These are phyloP conservation scores for Biscogniauxia marginata DNA, from an alignment of 2,329 filamentous ascomycete species.

Conservation along the genomic window DNA sequence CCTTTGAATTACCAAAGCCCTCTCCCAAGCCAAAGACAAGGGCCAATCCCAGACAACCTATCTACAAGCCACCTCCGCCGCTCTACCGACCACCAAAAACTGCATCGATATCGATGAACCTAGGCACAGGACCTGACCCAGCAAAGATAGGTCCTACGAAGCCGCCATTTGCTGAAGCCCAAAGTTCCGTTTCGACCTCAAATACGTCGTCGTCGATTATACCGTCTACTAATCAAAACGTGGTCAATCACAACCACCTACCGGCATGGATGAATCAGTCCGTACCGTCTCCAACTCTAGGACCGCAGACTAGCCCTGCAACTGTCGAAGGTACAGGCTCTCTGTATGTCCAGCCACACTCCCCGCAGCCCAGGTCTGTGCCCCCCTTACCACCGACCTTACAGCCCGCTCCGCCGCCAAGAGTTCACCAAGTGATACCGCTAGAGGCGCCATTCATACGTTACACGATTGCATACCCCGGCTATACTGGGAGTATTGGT, in stretches of 20 bases:
- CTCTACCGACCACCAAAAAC: constrained; percentile 20
- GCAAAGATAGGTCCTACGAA: not conserved
- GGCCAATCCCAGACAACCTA: constrained; percentile 3
- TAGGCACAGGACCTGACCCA: not conserved
- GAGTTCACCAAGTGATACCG: not conserved
- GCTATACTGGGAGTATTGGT: constrained; percentile 27
- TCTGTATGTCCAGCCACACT: not conserved
- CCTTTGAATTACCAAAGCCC: constrained; percentile 22
- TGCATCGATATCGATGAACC: constrained; percentile 4
- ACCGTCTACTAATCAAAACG: constrained; percentile 24
- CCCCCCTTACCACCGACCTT: not conserved
- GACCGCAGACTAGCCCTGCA: constrained; percentile 1
- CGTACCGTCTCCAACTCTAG: not conserved
- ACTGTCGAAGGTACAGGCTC: not conserved
- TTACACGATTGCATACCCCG: constrained; percentile 29
- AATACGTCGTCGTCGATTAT: constrained; percentile 27
- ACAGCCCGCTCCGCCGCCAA: not conserved
- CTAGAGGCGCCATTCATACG: constrained; percentile 24
- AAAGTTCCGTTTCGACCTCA: constrained; percentile 17
- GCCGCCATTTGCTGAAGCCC: constrained; percentile 1
- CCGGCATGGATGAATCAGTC: constrained; percentile 4
- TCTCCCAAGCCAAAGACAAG: constrained; percentile 2
- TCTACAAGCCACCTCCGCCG: constrained; percentile 12
- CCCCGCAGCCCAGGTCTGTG: not conserved
- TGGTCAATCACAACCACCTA: not conserved